Percentiles rank a stretch among this genome's conserved stretches.
Conservation (phyloP, 768 basidiomycete genomes). For the Kwoniella europaea region DNA sequence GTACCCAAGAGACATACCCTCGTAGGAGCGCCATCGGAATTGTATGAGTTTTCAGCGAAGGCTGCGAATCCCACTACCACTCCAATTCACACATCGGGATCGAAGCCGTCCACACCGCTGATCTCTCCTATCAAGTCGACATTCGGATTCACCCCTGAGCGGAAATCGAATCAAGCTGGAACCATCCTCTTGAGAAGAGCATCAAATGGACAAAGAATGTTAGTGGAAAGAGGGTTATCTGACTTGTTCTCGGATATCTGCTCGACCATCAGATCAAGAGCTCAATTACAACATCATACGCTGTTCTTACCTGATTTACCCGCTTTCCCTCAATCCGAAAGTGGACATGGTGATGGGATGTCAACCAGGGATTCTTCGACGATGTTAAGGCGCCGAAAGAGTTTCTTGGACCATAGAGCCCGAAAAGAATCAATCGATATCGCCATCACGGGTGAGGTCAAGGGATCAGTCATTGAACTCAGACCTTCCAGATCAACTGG, state of each 20-base stretch:
- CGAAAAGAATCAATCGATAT: constrained; percentile 31
- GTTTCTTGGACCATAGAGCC: constrained; percentile 46
- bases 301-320: constrained; percentile 43
- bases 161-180: constrained; percentile 19
- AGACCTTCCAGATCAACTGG: constrained; percentile 25
- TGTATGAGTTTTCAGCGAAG: neutral
- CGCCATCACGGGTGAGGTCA: constrained; percentile 43
- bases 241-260: constrained; percentile 82
- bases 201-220: constrained; percentile 41
- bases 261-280: constrained; percentile 67
- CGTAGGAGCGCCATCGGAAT: constrained; percentile 19
- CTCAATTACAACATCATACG: constrained; percentile 41
- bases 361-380: constrained; percentile 40
- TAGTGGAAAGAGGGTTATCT: constrained; percentile 70
- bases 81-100: neutral
- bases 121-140: constrained; percentile 35
- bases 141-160: constrained; percentile 30
- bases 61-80: constrained; percentile 4
- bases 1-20: constrained; percentile 41
- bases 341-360: constrained; percentile 33
- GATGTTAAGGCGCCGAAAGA: constrained; percentile 43
- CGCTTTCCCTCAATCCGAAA: neutral
- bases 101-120: constrained; percentile 29
- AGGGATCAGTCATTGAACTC: constrained; percentile 42
- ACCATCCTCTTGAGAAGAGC: constrained; percentile 48